These are phyloP conservation scores for Cucurbita moschata DNA, from an alignment of 306 rosid genomes.

Conservation along the genomic window DNA sequence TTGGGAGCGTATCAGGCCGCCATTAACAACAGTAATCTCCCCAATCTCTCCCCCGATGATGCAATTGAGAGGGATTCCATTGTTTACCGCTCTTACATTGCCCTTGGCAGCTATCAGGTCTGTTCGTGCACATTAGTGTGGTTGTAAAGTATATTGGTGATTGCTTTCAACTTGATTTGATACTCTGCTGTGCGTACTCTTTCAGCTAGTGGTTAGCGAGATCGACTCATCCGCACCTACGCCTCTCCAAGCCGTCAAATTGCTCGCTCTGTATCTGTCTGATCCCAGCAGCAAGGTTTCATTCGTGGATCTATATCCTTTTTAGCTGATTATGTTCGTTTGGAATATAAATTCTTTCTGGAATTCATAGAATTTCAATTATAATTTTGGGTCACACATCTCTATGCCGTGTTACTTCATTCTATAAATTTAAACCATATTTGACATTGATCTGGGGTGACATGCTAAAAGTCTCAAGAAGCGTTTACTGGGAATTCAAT, in stretches of 20 bases:
- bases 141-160: neutral
- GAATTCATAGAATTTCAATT: neutral
- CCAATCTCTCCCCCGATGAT: conserved; percentile 64
- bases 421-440: neutral
- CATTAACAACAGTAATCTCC: conserved; percentile 64
- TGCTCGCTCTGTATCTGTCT: conserved; percentile 78
- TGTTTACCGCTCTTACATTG: conserved; percentile 82
- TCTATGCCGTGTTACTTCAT: neutral
- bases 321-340: neutral
- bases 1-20: conserved; percentile 89
- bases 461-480: neutral
- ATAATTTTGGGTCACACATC: neutral
- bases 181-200: neutral
- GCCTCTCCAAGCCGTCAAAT: conserved; percentile 83
- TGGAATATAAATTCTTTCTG: neutral
- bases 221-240: conserved; percentile 77
- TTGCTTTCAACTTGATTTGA: neutral
- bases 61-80: conserved; percentile 60
- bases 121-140: neutral
- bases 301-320: neutral
- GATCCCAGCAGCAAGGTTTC: conserved; percentile 52
- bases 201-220: conserved; percentile 60
- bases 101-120: conserved; percentile 60
- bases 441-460: neutral
- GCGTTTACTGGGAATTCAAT: neutral